A percentile compares a stretch with the other conserved stretches of the same genome.
Evolutionary conservation across 2,329 filamentous ascomycete genomes (phyloP).

Genomic region (Acrocalymma vagum): DNA sequence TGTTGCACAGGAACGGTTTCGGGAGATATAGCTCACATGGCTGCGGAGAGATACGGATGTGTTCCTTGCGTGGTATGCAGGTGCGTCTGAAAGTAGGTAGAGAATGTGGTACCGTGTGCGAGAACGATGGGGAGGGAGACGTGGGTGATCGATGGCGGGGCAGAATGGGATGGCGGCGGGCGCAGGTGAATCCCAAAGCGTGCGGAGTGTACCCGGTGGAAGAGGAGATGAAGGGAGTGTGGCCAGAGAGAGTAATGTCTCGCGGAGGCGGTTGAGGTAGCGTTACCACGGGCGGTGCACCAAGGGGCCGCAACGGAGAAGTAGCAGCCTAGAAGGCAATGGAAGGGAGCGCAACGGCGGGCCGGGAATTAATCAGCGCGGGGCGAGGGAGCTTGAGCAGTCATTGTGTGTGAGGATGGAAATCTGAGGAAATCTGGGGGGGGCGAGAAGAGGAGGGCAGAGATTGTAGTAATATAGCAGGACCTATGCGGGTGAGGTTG

Average conservation of each 20-base stretch:
- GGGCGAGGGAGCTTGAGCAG: slow-evolving; percentile 19
- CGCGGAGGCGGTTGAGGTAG: slow-evolving; percentile 6
- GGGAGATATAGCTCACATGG: slow-evolving; percentile 47
- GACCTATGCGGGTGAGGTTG: too few species aligned
- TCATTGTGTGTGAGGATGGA: slow-evolving; percentile 11
- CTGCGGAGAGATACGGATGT: slow-evolving; percentile 23
- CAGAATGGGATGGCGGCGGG: slow-evolving; percentile 20
- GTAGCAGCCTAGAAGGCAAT: slow-evolving; percentile 32
- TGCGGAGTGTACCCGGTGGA: slow-evolving; percentile 25
- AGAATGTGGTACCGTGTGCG: slow-evolving; percentile 43
- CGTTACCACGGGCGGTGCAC: too few species aligned
- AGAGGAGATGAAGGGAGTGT: slow-evolving; percentile 27
- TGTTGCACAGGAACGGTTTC: slow-evolving; percentile 46
- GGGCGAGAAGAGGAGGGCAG: too few species aligned
- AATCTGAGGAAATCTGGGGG: too few species aligned
- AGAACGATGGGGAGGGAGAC: slow-evolving; percentile 12
- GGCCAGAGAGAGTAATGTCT: slow-evolving; percentile 11
- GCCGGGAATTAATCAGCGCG: slow-evolving; percentile 36
- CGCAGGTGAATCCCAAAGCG: slow-evolving; percentile 25
- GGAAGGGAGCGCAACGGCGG: slow-evolving; percentile 39
- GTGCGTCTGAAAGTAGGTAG: slow-evolving; percentile 39
- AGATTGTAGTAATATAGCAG: too few species aligned
- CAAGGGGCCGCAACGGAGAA: slow-evolving; percentile 9
- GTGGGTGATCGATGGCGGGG: slow-evolving; percentile 28
- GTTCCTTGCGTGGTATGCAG: slow-evolving; percentile 47